These are phyloP conservation scores for Clonostachys chloroleuca DNA, from an alignment of 2,329 filamentous ascomycete species.

Conservation along the genomic window DNA sequence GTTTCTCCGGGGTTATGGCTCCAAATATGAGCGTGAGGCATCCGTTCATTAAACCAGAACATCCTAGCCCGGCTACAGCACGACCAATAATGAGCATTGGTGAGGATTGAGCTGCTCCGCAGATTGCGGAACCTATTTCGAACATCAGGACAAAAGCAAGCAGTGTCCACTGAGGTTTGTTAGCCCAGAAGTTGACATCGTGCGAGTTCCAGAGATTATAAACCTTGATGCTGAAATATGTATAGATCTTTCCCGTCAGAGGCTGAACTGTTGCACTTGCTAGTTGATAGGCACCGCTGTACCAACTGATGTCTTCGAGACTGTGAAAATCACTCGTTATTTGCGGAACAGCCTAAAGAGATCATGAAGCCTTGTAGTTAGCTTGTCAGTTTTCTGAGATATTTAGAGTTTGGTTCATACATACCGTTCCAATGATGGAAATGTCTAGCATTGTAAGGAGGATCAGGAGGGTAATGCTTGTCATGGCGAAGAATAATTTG, in stretches of 20 bases:
- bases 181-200: neutral
- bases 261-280: slow-evolving; percentile 42
- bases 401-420: slow-evolving; percentile 4
- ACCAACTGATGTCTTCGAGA: slow-evolving; percentile 48
- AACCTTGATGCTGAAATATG: slow-evolving; percentile 34
- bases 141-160: slow-evolving; percentile 9
- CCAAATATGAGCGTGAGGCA: slow-evolving; percentile 8
- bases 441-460: slow-evolving; percentile 42
- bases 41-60: slow-evolving; percentile 9
- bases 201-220: neutral
- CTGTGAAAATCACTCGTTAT: slow-evolving; percentile 44
- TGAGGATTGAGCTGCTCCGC: slow-evolving; percentile 8
- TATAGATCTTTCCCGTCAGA: slow-evolving; percentile 43
- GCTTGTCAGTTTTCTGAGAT: neutral
- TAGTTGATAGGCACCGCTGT: slow-evolving; percentile 41
- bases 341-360: slow-evolving; percentile 29
- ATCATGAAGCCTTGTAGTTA: neutral
- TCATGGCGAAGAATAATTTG: slow-evolving; percentile 19
- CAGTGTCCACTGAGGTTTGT: slow-evolving; percentile 6
- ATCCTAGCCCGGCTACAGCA: slow-evolving; percentile 10
- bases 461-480: slow-evolving; percentile 25
- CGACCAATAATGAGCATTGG: slow-evolving; percentile 12
- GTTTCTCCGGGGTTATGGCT: slow-evolving; percentile 7
- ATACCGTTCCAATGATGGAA: slow-evolving; percentile 43
- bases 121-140: slow-evolving; percentile 11